Evolutionary conservation across 305 asterid genomes (phyloP).

Genomic region (Fraxinus albicans): DNA sequence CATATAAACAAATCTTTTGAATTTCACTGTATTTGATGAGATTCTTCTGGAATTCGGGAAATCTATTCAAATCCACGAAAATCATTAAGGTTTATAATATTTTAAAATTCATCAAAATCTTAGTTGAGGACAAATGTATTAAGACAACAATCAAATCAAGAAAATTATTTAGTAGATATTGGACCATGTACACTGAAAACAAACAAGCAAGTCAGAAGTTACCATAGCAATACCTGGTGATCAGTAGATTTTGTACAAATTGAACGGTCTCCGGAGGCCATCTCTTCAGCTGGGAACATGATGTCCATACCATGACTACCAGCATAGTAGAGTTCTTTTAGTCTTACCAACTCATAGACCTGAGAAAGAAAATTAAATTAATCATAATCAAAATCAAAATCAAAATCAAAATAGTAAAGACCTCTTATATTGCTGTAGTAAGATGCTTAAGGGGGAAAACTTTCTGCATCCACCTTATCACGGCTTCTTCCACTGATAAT

Average conservation of each 20-base stretch:
- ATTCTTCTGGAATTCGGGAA: too few species aligned
- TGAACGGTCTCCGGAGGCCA: slow-evolving; percentile 19
- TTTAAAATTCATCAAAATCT: too few species aligned
- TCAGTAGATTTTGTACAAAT: slow-evolving; percentile 48
- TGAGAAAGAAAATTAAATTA: slow-evolving; percentile 14
- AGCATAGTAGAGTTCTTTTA: slow-evolving; percentile 80
- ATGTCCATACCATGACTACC: slow-evolving; percentile 99
- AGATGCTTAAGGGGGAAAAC: neutral
- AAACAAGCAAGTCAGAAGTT: neutral
- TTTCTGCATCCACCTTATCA: slow-evolving; percentile 50
- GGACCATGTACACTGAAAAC: neutral
- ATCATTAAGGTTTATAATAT: too few species aligned
- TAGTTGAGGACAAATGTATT: too few species aligned
- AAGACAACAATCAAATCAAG: neutral
- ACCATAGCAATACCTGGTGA: slow-evolving; percentile 29
- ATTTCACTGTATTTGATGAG: too few species aligned
- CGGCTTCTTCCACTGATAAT: slow-evolving; percentile 92
- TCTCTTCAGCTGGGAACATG: slow-evolving; percentile 57
- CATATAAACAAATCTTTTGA: too few species aligned
- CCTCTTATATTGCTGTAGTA: neutral
- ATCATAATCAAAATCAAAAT: neutral
- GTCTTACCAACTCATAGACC: slow-evolving; percentile 64
- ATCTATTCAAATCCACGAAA: too few species aligned
- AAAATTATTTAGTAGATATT: too few species aligned
- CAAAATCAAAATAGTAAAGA: neutral